These are phyloP conservation scores for Amanita pallidorosea DNA, from an alignment of 768 basidiomycete species.

Conservation along the genomic window DNA sequence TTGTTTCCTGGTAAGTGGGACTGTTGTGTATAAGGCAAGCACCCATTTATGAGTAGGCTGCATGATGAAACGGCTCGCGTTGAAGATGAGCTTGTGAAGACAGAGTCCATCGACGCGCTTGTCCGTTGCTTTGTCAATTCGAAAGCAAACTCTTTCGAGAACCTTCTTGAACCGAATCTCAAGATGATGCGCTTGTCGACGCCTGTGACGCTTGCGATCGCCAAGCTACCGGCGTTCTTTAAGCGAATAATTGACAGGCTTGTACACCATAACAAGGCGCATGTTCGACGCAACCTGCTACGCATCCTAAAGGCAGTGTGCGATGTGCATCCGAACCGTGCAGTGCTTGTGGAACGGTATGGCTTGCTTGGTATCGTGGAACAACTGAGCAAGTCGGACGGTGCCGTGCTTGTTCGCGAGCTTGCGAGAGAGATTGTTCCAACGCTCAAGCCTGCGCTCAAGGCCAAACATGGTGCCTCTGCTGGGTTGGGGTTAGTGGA, in stretches of 20 bases:
- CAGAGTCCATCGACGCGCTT: slow-evolving; percentile 52
- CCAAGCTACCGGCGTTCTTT: slow-evolving; percentile 75
- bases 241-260: slow-evolving; percentile 80
- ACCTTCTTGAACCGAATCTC: slow-evolving; percentile 83
- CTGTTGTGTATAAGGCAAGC: not conserved
- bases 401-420: slow-evolving; percentile 84
- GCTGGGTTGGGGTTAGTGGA: slow-evolving; percentile 1
- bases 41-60: slow-evolving; percentile 40
- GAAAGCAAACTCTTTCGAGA: slow-evolving; percentile 88
- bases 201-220: slow-evolving; percentile 61
- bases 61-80: slow-evolving; percentile 93
- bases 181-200: slow-evolving; percentile 83
- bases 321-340: slow-evolving; percentile 82
- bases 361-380: slow-evolving; percentile 75
- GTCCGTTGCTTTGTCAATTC: slow-evolving; percentile 74
- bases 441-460: slow-evolving; percentile 56
- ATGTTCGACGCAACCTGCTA: slow-evolving; percentile 84
- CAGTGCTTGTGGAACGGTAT: slow-evolving; percentile 72
- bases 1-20: slow-evolving; percentile 68
- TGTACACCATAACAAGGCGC: slow-evolving; percentile 59
- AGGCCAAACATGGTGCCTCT: not conserved
- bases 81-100: slow-evolving; percentile 76
- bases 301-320: slow-evolving; percentile 78
- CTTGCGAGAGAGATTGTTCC: slow-evolving; percentile 81
- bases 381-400: slow-evolving; percentile 71